A percentile compares a stretch with the other conserved stretches of the same genome.
phyloP scores from a whole-genome alignment of 345 rosid genomes.

The Ricinus communis region DNA sequence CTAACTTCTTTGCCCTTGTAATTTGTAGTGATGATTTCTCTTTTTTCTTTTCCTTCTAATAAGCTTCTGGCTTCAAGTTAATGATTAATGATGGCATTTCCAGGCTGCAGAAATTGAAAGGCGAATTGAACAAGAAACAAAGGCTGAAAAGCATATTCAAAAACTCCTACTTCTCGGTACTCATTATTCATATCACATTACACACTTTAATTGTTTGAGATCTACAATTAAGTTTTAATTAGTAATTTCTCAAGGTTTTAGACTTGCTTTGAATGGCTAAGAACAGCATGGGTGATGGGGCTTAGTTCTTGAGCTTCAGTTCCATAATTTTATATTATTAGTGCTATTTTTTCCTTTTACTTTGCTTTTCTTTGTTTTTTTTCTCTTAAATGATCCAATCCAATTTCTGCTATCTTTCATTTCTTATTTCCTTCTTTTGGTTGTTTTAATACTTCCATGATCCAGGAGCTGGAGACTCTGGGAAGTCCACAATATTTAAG shows the following conservation, averaged over 20 bases:
- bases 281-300: background rate
- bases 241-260: background rate
- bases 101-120: constrained; percentile 93
- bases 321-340: background rate
- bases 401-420: background rate
- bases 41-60: background rate
- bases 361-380: background rate
- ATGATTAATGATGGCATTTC: constrained; percentile 18
- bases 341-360: background rate
- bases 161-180: constrained; percentile 92
- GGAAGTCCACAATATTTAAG: constrained; percentile 98
- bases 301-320: background rate
- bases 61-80: constrained; percentile 6
- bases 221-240: background rate
- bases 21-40: background rate
- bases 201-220: background rate
- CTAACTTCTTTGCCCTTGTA: background rate
- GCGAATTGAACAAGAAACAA: constrained; percentile 91
- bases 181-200: constrained; percentile 17
- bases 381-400: background rate
- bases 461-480: constrained; percentile 97
- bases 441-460: constrained; percentile 16
- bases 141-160: constrained; percentile 91
- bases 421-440: background rate
- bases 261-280: constrained; percentile 12